Conservation (phyloP, 176 grass and related monocot genomes). For the Neostapfia colusana region DNA sequence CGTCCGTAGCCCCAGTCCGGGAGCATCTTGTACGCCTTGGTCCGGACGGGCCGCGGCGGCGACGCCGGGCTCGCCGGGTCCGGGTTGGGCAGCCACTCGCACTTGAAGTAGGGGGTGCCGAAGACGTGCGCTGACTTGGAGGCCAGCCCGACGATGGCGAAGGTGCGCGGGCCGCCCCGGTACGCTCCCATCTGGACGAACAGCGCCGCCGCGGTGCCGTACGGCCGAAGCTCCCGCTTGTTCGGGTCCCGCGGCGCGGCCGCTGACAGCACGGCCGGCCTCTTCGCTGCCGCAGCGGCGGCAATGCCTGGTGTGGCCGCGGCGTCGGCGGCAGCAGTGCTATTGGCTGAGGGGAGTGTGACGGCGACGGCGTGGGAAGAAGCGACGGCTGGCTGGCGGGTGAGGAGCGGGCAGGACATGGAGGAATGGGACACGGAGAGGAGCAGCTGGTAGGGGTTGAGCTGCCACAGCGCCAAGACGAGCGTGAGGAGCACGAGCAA, state of each 20-base stretch:
- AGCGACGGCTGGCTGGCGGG: neutral
- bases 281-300: neutral
- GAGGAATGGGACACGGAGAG: slow-evolving; percentile 26
- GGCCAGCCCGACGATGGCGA: slow-evolving; percentile 71
- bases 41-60: no score
- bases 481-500: slow-evolving; percentile 68
- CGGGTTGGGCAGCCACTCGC: slow-evolving; percentile 69
- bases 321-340: neutral
- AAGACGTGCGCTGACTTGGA: slow-evolving; percentile 85
- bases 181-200: slow-evolving; percentile 95
- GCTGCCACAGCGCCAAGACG: slow-evolving; percentile 62
- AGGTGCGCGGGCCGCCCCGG: slow-evolving; percentile 69
- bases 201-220: slow-evolving; percentile 74
- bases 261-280: no score
- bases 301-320: neutral
- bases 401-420: slow-evolving; percentile 19
- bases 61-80: slow-evolving; percentile 30
- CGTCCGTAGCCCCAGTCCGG: no score
- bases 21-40: no score
- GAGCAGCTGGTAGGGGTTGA: slow-evolving; percentile 57
- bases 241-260: slow-evolving; percentile 30
- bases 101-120: slow-evolving; percentile 71
- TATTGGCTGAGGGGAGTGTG: no score
- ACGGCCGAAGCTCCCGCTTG: slow-evolving; percentile 67
- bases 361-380: neutral